phyloP scores from a whole-genome alignment of 371 early-diverging fungal species.

The Mucor velutinosus region DNA sequence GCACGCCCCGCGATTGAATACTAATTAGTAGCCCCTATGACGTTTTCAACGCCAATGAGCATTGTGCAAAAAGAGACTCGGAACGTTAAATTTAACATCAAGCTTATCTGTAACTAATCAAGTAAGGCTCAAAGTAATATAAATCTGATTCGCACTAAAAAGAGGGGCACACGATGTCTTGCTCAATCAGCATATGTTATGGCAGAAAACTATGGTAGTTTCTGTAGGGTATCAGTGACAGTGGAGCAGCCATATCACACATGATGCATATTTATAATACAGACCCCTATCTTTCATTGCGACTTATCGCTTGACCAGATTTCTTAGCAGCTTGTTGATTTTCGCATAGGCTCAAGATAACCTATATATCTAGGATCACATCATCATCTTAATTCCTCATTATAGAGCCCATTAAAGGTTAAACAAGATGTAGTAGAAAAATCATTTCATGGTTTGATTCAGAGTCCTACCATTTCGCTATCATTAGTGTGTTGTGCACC shows the following conservation, averaged over 20 bases:
- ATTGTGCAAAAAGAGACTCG: background rate
- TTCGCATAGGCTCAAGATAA: background rate
- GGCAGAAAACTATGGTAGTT: background rate
- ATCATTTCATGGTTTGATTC: background rate
- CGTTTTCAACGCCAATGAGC: background rate
- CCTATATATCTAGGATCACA: background rate
- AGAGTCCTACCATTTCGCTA: constrained; percentile 1
- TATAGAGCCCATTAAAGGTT: background rate
- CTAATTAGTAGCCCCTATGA: background rate
- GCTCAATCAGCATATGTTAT: background rate
- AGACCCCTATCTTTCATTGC: background rate
- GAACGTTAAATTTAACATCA: background rate
- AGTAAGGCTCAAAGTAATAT: background rate
- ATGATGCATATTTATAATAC: background rate
- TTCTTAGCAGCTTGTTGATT: background rate
- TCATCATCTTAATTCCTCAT: background rate
- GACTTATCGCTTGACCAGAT: background rate
- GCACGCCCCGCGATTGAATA: background rate
- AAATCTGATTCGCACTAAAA: background rate
- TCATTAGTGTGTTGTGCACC: background rate
- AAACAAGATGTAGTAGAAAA: background rate
- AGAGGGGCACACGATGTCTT: background rate
- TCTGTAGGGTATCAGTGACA: background rate
- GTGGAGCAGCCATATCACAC: background rate
- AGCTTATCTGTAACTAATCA: constrained; percentile 4